Evolutionary conservation across 129 eudicot genomes (phyloP), one percentile per base, ranked within the genome.

Genomic region (Flaveria ramosissima): DNA sequence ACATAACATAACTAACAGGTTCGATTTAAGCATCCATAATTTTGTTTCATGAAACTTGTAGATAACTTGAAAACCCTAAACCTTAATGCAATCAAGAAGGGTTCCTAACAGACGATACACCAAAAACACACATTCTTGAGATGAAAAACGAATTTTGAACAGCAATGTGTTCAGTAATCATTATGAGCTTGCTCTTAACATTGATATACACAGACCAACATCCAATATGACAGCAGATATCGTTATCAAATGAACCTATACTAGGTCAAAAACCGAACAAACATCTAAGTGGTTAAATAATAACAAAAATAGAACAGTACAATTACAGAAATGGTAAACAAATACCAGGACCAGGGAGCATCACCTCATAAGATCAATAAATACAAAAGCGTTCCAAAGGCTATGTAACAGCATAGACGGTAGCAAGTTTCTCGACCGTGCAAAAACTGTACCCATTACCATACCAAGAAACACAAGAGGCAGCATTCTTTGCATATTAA

Each of bases 381-480:
- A 85, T 82, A 90, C 96, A 80, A 90, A 90, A 9, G 85, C 90
- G 76, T 88, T 88, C 93, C 93, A 88, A 62, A 88, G 85, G 53
- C 93, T 87, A 69, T 90, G 96, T 71, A 90, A 79, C 71, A 90
- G 73, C 86, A 85, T 85, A 32, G 92, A 87, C 8, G 92, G 81
- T 21, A 90, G 76, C 41, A 90, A 77, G 77, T 85, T 90, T 78
- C 90, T 84, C 11, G 90, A 83, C 32, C 94, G 82, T 21, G 88
- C 87, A 84, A 73, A 90, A 73, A 90, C 86, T 1, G 82, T 84
- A 53, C 90, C 92, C 83, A 90, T 82, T 13, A 87, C 88, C 67
- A 86, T 74, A 67, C 94, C 94, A 12, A 89, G 82, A 78, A 86
- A 80, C 77, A 89, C 79, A 70, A 89, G 90, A 32, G 93, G 93